A percentile compares a stretch with the other conserved stretches of the same genome.
Conservation (phyloP, 768 basidiomycete species). For the Collybiopsis confluens region DNA sequence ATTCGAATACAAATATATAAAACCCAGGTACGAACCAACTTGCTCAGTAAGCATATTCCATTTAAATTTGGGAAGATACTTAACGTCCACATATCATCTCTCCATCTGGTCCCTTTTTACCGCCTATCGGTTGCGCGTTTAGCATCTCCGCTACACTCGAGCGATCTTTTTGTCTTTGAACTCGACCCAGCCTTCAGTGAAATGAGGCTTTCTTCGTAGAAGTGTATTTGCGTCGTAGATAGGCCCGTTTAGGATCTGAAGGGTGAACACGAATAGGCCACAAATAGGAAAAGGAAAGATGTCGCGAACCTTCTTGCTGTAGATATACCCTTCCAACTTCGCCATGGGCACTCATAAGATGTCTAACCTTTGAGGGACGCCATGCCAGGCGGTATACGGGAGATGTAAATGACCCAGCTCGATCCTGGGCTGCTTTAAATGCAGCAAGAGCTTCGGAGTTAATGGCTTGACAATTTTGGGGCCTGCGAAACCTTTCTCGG, state of each 20-base stretch:
- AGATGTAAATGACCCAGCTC: constrained; percentile 92
- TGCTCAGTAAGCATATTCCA: constrained; percentile 99
- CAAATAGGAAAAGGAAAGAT: neutral
- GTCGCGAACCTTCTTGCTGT: constrained; percentile 74
- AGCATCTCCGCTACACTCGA: constrained; percentile 90
- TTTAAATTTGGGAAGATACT: constrained; percentile 95
- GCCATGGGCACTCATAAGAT: constrained; percentile 87
- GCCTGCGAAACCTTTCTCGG: constrained; percentile 51
- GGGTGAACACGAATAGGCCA: neutral
- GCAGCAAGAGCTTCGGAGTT: constrained; percentile 71
- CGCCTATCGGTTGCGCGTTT: constrained; percentile 93
- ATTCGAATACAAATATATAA: neutral
- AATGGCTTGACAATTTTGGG: constrained; percentile 69
- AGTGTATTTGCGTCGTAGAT: constrained; percentile 76
- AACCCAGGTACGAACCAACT: constrained; percentile 72
- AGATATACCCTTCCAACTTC: constrained; percentile 91
- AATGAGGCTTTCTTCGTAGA: constrained; percentile 83
- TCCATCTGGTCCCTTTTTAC: constrained; percentile 86
- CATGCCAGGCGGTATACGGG: constrained; percentile 97
- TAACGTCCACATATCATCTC: constrained; percentile 99
- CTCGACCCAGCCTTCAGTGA: constrained; percentile 97
- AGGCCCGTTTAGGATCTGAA: constrained; percentile 81
- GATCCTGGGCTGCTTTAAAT: constrained; percentile 69
- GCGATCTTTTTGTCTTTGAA: constrained; percentile 94
- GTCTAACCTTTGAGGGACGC: constrained; percentile 92